These are phyloP conservation scores for Lipomyces oligophaga DNA, from an alignment of 805 yeast genomes.

Conservation along the genomic window DNA sequence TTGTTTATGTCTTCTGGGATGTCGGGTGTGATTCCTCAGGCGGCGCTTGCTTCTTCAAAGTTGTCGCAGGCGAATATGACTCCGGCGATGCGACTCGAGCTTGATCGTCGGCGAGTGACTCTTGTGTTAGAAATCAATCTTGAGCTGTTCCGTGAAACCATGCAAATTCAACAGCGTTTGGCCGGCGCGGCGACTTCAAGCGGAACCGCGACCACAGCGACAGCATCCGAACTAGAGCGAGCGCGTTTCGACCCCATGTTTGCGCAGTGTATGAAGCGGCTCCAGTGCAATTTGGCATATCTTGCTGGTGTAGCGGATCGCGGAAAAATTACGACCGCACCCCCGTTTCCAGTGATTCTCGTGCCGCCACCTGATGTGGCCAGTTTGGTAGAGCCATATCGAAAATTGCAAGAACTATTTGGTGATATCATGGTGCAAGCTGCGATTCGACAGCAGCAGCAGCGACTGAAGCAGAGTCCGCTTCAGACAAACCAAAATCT, in stretches of 20 bases:
- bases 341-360: constrained; percentile 35
- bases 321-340: constrained; percentile 25
- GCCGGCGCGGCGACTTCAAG: constrained; percentile 17
- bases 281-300: constrained; percentile 39
- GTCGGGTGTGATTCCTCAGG: too few relatives aligned
- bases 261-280: constrained; percentile 35
- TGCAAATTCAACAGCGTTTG: constrained; percentile 10
- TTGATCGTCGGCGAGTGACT: constrained; percentile 33
- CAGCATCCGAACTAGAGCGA: too few relatives aligned
- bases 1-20: too few relatives aligned
- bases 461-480: constrained; percentile 30
- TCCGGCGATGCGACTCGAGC: constrained; percentile 26
- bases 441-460: constrained; percentile 27
- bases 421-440: constrained; percentile 30
- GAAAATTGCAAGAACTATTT: constrained; percentile 35
- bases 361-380: constrained; percentile 36
- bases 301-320: constrained; percentile 36
- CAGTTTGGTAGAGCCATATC: constrained; percentile 35
- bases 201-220: too few relatives aligned
- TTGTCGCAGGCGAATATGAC: not conserved
- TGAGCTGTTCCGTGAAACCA: constrained; percentile 33
- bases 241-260: constrained; percentile 27
- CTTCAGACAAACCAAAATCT: constrained; percentile 26
- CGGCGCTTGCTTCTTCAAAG: too few relatives aligned
- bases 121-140: constrained; percentile 36